Base-by-base conservation (phyloP, 129 eudicot species). In the Flaveria linearis region DNA sequence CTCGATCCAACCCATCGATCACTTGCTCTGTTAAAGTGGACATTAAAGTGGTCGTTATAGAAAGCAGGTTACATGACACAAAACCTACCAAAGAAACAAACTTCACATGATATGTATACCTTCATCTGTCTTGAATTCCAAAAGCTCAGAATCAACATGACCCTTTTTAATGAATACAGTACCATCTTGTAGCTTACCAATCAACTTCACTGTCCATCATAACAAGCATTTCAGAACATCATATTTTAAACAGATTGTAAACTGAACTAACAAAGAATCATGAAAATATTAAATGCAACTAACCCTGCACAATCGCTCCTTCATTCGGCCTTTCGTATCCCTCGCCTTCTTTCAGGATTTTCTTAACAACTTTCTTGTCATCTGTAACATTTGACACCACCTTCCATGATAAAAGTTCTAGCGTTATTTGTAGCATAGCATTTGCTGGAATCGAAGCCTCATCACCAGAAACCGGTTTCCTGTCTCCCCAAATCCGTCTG, bases 401-500 rank as follows among this genome's bases (percentile, higher is more conserved):
- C 78, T 95, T 91, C 97, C 97, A 95, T 0, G 99, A 91, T 12
- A 88, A 28, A 71, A 95, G 79, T 87, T 95, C 96, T 11, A 95
- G 88, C 3, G 80, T 67, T 22, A 95, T 85, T 39, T 82, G 81
- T 45, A 95, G 62, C 7, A 88, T 75, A 28, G 97, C 92, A 85
- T 95, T 95, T 30, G 99, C 88, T 7, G 99, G 99, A 15, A 95
- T 84, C 16, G 96, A 86, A 28, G 81, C 96, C 58, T 69, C 88
- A 73, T 72, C 84, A 39, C 92, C 89, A 63, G 90, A 78, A 7
- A 96, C 96, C 6, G 86, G 85, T 53, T 82, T 10, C 99, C 99
- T 69, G 87, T 86, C 71, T 95, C 99, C 55, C 97, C 99, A 80
- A 95, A 95, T 12, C 99, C 99, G 82, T 95, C 99, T 95, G 74